Base-by-base conservation (phyloP, 1,139 yeast species). In the Geotrichum fermentans region DNA sequence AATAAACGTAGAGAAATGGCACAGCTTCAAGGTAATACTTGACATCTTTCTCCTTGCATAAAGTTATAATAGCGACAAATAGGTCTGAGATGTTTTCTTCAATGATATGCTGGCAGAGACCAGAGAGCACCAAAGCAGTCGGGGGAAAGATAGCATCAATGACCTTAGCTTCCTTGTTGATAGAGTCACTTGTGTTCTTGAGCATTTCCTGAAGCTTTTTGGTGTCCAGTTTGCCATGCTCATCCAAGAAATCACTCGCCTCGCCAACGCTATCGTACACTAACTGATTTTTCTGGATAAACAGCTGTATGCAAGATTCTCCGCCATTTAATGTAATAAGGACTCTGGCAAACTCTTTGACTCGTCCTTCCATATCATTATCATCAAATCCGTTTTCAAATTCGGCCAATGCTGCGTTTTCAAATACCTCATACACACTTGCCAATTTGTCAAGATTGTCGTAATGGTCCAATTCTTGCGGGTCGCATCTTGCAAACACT, bases 371-470 rank as follows among this genome's bases (percentile, higher is more conserved):
- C 52, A 60, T 74, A 47, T 84, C 81, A 47, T 74, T 71, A 2
- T 72, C 65, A 45, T 77, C 81, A 56, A 78, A 77, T 4, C 65
- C 68, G 34, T 73, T 68, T 50, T 84, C 94, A 56, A 89, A 73
- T 57, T 88, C 96, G 43, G 80, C 69, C 30, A 86, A 63, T 7
- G 85, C 74, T 0, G 94, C 88, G 60, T 77, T 83, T 47, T 84
- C 84, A 61, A 87, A 86, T 34, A 85, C 72, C 59, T 84, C 94
- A 43, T 80, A 67, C n/a, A 82, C 71, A 1, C 83, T 72, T 34
- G 73, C 73, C 45, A 83, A 66, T 55, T 78, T 75, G 45, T 74
- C 78, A 30, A 72, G 61, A 21, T 72, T 72, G 5, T 66, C 61
- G 21, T 64, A 61, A 51, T 68, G 65, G 45, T 57, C 65, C 60